Conservation (phyloP, 129 eudicot species). For the Sambucus nigra region DNA sequence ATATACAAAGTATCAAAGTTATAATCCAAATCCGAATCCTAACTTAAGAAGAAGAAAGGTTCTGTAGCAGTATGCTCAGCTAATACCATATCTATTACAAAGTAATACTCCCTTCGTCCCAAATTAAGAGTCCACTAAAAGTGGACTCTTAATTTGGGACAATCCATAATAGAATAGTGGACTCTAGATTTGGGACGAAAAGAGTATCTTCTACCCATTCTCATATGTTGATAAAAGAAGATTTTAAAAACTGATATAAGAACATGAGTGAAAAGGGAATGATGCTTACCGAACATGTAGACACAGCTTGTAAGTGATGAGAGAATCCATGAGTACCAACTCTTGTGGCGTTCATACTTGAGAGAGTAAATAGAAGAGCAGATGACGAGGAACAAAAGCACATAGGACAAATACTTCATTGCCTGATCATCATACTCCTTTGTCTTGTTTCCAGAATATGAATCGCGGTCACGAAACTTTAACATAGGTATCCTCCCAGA, state of each 20-base stretch:
- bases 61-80: no score
- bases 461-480: constrained; percentile 83
- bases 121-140: no score
- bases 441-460: constrained; percentile 89
- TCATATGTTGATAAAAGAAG: neutral
- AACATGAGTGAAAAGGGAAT: no score
- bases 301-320: constrained; percentile 95
- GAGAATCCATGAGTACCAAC: constrained; percentile 98
- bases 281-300: constrained; percentile 83
- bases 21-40: no score
- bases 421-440: constrained; percentile 98
- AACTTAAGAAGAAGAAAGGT: no score
- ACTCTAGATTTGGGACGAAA: no score
- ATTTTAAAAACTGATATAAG: no score
- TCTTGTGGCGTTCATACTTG: constrained; percentile 92
- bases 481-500: constrained; percentile 73
- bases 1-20: no score
- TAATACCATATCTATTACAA: no score
- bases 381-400: constrained; percentile 72
- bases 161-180: no score
- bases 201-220: neutral
- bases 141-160: no score
- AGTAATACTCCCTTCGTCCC: no score
- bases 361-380: constrained; percentile 86
- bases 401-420: constrained; percentile 86